Percentiles rank a stretch among this genome's conserved stretches.
Conservation (phyloP, 371 early-diverging fungal species). For the Mucor sp. region DNA sequence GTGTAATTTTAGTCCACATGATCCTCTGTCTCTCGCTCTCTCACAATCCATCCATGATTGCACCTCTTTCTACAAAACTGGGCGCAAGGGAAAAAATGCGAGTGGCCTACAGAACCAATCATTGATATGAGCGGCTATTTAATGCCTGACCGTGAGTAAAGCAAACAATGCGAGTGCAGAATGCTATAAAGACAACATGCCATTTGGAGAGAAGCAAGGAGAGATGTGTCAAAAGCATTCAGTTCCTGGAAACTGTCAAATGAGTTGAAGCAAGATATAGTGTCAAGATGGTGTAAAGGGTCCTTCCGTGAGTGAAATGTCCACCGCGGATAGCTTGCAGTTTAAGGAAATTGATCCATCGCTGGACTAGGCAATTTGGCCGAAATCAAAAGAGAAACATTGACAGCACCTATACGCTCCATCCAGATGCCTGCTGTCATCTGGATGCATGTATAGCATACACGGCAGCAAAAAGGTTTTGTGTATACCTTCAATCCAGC, state of each 20-base stretch:
- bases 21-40: neutral
- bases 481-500: neutral
- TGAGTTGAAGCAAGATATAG: constrained; percentile 5
- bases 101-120: constrained; percentile 19
- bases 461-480: neutral
- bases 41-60: neutral
- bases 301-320: constrained; percentile 18
- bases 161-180: neutral
- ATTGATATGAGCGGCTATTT: constrained; percentile 1
- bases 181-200: neutral
- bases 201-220: neutral
- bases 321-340: constrained; percentile 30
- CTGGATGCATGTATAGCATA: neutral
- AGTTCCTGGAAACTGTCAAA: constrained; percentile 11
- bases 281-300: constrained; percentile 14
- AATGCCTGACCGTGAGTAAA: constrained; percentile 22
- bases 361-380: constrained; percentile 1
- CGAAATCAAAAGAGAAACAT: constrained; percentile 1
- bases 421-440: neutral
- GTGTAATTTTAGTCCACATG: constrained; percentile 5
- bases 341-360: constrained; percentile 18
- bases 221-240: constrained; percentile 1
- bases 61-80: neutral
- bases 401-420: neutral
- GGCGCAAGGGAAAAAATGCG: constrained; percentile 2